phyloP scores from a whole-genome alignment of 2,329 filamentous ascomycete species.

The Trichoderma endophyticum region DNA sequence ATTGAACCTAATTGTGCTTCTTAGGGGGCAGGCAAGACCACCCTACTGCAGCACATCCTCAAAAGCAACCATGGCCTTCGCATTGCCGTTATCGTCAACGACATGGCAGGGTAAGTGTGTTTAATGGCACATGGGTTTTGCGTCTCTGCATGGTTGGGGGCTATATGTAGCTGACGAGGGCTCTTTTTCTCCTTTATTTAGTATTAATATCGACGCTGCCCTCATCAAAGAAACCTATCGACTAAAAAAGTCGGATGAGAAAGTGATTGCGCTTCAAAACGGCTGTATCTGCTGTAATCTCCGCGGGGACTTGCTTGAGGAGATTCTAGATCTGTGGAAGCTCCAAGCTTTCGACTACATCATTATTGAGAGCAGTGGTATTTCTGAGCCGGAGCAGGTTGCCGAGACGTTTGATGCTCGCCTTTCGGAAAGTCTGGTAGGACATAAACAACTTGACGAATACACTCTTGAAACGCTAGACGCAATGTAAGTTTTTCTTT shows the following conservation, averaged over 20 bases:
- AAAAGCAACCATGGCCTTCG: slow-evolving; percentile 63
- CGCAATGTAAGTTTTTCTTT: slow-evolving; percentile 31
- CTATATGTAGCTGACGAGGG: too few relatives aligned
- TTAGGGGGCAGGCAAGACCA: slow-evolving; percentile 68
- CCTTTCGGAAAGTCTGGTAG: slow-evolving; percentile 38
- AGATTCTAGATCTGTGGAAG: slow-evolving; percentile 62
- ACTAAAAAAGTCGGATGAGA: slow-evolving; percentile 58
- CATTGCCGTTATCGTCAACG: slow-evolving; percentile 71
- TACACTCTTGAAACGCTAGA: slow-evolving; percentile 36
- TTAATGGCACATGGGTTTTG: too few relatives aligned
- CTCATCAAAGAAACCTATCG: slow-evolving; percentile 55
- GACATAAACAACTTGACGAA: slow-evolving; percentile 38
- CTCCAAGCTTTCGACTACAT: slow-evolving; percentile 66
- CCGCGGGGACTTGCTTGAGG: slow-evolving; percentile 66
- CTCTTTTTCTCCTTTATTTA: slow-evolving; percentile 23
- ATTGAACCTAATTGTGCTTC: neutral
- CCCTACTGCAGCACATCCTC: slow-evolving; percentile 66
- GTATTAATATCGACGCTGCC: slow-evolving; percentile 63
- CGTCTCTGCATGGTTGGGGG: too few relatives aligned
- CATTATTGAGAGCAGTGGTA: slow-evolving; percentile 67
- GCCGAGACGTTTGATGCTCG: slow-evolving; percentile 67
- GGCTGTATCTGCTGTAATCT: slow-evolving; percentile 76
- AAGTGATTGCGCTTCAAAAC: slow-evolving; percentile 66
- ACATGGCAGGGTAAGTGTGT: slow-evolving; percentile 55
- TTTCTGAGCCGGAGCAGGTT: slow-evolving; percentile 70